Base-by-base conservation (phyloP, 202 grass and related monocot genomes). In the Eragrostis tef region DNA sequence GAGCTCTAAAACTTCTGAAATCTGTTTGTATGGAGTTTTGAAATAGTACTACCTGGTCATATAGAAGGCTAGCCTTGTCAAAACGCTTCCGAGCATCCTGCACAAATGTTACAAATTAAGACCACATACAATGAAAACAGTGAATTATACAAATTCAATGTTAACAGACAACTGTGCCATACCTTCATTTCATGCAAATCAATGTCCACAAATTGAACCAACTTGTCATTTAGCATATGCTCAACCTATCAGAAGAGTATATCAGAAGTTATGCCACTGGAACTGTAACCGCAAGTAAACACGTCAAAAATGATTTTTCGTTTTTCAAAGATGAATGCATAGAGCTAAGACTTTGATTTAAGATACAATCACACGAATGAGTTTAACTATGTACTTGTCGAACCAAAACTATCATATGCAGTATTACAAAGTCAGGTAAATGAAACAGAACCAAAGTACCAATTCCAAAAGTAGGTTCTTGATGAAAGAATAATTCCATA, bases 121-220 rank as follows among this genome's bases (percentile, higher is more conserved):
- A 64, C 20, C 41, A 82, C 16, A 76, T 50, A 53, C 12, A 84
- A 60, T 69, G 78, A 24, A 11, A 84, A 70, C 39, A 52, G 41
- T 76, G 66, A 79, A 41, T 21, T 77, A 69, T 54, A 73, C 7
- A 46, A 5, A 60, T 70, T 70, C 51, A 7, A 65, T 58, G 11
- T 41, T 44, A 22, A 86, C 6, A 79, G 10, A 26, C 61, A 62
- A 59, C 17, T 79, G 62, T 16, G 24, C 0, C 15, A 25, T 89
- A 96, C 96, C 90, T 99, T 99, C 79, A 99, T 91, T 75, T 91
- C 90, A 78, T 90, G 96, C 79, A 95, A 88, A 93, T 99, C 96
- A 20, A 83, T 88, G 12, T 99, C 96, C 62, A 99, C 92, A 90
- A 99, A 95, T 77, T 99, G 96, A 83, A 95, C 39, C 85, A 99